These are phyloP conservation scores for Coniosporium tulheliwenetii DNA, from an alignment of 2,329 filamentous ascomycete genomes.

Conservation along the genomic window DNA sequence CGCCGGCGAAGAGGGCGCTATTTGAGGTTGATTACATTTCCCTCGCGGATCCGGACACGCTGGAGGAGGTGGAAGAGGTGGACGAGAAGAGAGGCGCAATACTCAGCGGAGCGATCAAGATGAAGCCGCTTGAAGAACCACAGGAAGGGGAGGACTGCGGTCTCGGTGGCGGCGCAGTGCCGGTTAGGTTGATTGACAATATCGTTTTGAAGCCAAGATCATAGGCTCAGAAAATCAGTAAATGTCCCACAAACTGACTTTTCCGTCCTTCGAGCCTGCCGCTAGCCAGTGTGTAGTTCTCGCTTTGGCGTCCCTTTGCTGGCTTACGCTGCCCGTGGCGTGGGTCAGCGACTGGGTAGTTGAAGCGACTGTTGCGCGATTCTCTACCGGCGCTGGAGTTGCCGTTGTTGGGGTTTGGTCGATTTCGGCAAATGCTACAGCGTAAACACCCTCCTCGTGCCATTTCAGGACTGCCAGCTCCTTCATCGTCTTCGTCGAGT, in stretches of 20 bases:
- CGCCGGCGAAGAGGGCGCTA: constrained; percentile 43
- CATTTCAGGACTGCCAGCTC: constrained; percentile 88
- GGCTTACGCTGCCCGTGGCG: constrained; percentile 21
- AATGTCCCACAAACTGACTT: constrained; percentile 89
- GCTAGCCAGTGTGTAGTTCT: constrained; percentile 74
- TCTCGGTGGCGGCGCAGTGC: constrained; percentile 55
- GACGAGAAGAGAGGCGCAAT: constrained; percentile 61
- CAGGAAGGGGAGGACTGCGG: constrained; percentile 53
- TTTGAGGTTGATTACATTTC: constrained; percentile 91
- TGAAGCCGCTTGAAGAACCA: constrained; percentile 63
- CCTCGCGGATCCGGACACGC: constrained; percentile 67
- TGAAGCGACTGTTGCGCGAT: background rate
- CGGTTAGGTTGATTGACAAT: constrained; percentile 88
- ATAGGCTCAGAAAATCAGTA: constrained; percentile 31
- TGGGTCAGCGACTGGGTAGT: no score
- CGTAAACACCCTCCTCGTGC: constrained; percentile 81
- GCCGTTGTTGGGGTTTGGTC: background rate
- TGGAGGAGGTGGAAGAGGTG: constrained; percentile 62
- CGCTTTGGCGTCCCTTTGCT: constrained; percentile 47
- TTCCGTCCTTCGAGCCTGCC: constrained; percentile 85
- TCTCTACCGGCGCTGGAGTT: background rate
- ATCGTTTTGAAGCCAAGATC: constrained; percentile 39
- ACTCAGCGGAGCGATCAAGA: constrained; percentile 79
- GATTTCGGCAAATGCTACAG: constrained; percentile 52
- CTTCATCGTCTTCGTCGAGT: constrained; percentile 63